These are phyloP conservation scores for Bipolaris zeicola DNA, from an alignment of 2,329 filamentous ascomycete genomes.

Conservation along the genomic window DNA sequence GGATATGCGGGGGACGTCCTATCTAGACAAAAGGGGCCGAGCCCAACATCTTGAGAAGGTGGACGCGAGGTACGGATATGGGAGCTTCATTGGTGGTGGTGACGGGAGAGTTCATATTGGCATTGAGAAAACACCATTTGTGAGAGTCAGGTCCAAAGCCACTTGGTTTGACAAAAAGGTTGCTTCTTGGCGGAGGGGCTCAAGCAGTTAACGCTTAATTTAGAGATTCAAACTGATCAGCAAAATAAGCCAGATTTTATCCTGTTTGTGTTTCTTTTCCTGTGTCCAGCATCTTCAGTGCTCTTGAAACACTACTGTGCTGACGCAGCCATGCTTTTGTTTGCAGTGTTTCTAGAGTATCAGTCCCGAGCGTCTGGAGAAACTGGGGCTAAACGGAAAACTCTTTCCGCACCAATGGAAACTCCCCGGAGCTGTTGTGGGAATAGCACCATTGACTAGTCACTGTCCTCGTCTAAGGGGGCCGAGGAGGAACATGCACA, in stretches of 20 bases:
- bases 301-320: too few relatives aligned
- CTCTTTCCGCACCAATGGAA: neutral
- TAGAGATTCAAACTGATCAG: neutral
- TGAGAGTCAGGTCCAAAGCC: conserved; percentile 20
- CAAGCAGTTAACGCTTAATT: neutral
- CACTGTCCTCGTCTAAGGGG: too few relatives aligned
- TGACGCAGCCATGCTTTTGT: neutral
- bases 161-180: conserved; percentile 23
- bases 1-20: conserved; percentile 40
- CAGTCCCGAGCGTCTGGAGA: neutral
- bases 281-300: neutral
- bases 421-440: neutral
- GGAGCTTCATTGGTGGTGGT: conserved; percentile 56
- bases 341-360: neutral
- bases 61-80: conserved; percentile 53
- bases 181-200: conserved; percentile 10
- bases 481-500: neutral
- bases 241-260: neutral
- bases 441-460: neutral
- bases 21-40: conserved; percentile 25
- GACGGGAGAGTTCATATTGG: conserved; percentile 59
- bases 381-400: neutral
- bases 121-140: conserved; percentile 57
- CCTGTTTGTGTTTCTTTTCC: neutral
- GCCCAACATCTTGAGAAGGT: conserved; percentile 22